Conservation (phyloP, 805 yeast species). For the Zygotorulaspora chibaensis region DNA sequence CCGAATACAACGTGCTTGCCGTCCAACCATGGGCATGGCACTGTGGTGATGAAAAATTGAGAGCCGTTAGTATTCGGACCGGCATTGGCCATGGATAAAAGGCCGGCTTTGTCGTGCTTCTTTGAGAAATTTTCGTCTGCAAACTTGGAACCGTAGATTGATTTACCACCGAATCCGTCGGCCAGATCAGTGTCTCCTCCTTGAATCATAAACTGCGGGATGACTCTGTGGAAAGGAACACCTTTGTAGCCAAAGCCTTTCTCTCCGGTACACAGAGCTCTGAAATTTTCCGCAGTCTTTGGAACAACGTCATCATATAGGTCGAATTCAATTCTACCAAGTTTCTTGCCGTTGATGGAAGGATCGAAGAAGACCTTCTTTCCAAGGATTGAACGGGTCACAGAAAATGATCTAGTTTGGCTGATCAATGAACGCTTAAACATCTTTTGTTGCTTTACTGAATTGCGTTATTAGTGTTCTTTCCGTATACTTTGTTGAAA, state of each 20-base stretch:
- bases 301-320: constrained; percentile 47
- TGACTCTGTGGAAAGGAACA: constrained; percentile 89
- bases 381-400: constrained; percentile 43
- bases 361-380: constrained; percentile 57
- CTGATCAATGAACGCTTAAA: constrained; percentile 18
- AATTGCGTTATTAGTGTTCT: not conserved
- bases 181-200: constrained; percentile 86
- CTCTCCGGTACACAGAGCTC: constrained; percentile 85
- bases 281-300: constrained; percentile 76
- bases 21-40: constrained; percentile 71
- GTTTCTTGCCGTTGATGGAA: constrained; percentile 48
- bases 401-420: constrained; percentile 47
- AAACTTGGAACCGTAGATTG: constrained; percentile 70
- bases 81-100: constrained; percentile 87
- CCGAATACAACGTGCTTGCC: constrained; percentile 78
- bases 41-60: constrained; percentile 85
- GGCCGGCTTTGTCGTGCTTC: constrained; percentile 75
- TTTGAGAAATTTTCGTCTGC: constrained; percentile 59
- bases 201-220: constrained; percentile 94
- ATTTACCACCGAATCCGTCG: constrained; percentile 91
- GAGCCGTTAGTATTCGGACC: constrained; percentile 93
- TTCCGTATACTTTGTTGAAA: not conserved
- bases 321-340: constrained; percentile 35
- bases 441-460: constrained; percentile 9
- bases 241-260: constrained; percentile 81